Evolutionary conservation across 768 basidiomycete genomes (phyloP).

Genomic region (Russula earlei): DNA sequence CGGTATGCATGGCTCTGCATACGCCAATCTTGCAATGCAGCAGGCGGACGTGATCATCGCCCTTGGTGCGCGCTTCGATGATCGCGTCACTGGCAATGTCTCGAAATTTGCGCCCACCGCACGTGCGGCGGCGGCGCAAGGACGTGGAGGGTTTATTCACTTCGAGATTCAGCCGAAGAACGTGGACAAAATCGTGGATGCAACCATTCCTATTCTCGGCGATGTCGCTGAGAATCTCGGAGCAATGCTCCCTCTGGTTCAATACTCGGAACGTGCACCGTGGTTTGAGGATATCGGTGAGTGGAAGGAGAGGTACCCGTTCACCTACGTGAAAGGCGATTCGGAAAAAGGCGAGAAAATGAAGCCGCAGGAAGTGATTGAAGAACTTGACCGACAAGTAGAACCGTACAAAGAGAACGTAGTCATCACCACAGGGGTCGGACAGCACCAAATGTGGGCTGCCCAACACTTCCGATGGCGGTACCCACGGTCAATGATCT

Average conservation of each 20-base stretch:
- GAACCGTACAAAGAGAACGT: constrained; percentile 76
- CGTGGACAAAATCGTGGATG: constrained; percentile 96
- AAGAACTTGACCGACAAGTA: constrained; percentile 79
- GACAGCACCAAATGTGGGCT: constrained; percentile 99
- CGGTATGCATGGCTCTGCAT: constrained; percentile 97
- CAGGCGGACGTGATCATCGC: constrained; percentile 96
- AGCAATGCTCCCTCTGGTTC: constrained; percentile 72
- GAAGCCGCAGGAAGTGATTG: constrained; percentile 96
- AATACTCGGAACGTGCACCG: constrained; percentile 47
- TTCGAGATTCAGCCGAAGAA: constrained; percentile 99
- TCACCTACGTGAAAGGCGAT: constrained; percentile 64
- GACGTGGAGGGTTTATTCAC: constrained; percentile 95
- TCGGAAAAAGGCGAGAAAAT: constrained; percentile 48
- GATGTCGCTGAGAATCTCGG: constrained; percentile 83
- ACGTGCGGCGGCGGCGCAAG: constrained; percentile 69
- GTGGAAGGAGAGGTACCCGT: constrained; percentile 88
- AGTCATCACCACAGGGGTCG: constrained; percentile 81
- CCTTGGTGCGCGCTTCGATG: constrained; percentile 93
- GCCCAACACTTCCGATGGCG: constrained; percentile 91
- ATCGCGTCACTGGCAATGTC: constrained; percentile 92
- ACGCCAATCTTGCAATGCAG: constrained; percentile 98
- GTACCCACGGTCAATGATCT: constrained; percentile 78
- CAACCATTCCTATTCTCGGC: constrained; percentile 86
- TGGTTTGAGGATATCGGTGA: constrained; percentile 79
- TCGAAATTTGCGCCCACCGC: constrained; percentile 88